Evolutionary conservation across 228 moss, liverwort and hornwort genomes (phyloP).

Genomic region (Sphagnum magellanicum): DNA sequence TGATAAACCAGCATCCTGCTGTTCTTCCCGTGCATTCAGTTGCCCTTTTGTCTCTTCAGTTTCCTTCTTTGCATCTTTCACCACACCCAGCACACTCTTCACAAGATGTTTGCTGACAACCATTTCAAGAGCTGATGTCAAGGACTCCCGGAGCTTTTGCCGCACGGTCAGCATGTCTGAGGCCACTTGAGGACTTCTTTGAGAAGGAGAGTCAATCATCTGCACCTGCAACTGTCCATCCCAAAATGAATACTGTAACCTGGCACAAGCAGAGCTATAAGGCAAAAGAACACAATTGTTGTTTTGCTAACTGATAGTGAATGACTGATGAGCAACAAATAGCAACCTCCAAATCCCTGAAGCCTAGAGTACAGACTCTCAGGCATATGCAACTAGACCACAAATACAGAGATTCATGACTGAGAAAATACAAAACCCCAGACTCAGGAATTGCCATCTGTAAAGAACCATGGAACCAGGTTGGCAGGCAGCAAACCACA

Average conservation of each 20-base stretch:
- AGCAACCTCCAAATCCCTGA: not conserved
- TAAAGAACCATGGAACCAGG: no score
- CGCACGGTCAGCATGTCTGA: slow-evolving; percentile 54
- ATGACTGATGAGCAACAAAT: not conserved
- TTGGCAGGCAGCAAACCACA: no score
- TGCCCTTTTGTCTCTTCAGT: not conserved
- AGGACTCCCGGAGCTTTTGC: slow-evolving; percentile 68
- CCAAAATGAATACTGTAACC: not conserved
- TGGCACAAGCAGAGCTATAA: not conserved
- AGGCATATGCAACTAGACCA: not conserved
- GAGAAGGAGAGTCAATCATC: slow-evolving; percentile 35
- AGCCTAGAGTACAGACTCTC: not conserved
- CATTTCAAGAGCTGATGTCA: slow-evolving; percentile 87
- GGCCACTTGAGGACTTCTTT: slow-evolving; percentile 22
- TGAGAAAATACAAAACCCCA: no score
- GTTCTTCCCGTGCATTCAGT: no score
- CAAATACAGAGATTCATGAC: not conserved
- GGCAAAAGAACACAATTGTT: not conserved
- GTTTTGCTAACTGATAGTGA: not conserved
- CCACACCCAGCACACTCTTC: slow-evolving; percentile 72
- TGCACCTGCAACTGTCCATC: slow-evolving; percentile 20
- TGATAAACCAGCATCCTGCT: no score
- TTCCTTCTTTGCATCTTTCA: slow-evolving; percentile 27
- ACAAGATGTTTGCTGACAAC: slow-evolving; percentile 87
- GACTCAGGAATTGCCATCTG: no score